Base-by-base conservation (phyloP, 225 moss, liverwort and hornwort genomes). In the Pleurozium schreberi region DNA sequence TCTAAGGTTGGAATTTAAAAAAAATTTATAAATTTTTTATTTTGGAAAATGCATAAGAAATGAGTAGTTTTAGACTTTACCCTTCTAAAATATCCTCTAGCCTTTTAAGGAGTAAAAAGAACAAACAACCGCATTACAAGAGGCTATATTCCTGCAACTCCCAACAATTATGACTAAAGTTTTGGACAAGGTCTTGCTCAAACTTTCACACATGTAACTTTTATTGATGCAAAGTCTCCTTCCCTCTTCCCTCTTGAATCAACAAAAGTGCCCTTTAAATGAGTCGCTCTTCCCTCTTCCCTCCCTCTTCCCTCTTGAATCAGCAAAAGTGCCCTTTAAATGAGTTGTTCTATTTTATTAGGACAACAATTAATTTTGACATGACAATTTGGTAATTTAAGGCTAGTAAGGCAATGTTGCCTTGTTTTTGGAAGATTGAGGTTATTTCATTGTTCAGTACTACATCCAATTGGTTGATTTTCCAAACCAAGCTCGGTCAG, bases 371-470 rank as follows among this genome's bases (percentile, higher is more conserved):
- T 75, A 20, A 34, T 50, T 75, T n/a, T 52, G 8, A 52, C 2
- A 34, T 21, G 21, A 13, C 0, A 0, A 0, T 14, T 0, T 52
- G 1, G 14, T 22, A 2, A 3, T 36, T 1, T 3, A 2, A 52
- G 22, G 34, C 36, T 13, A 36, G 5, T 5, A 1, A 76, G 22
- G 14, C 36, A 20, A 75, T 34, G 5, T 34, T 50, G 9, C 2
- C 52, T 76, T 34, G 14, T 5, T 52, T 75, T 52, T 34, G 3
- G 9, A 52, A 52, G 14, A 52, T 50, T 34, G 50, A 33, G 8
- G 0, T 75, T 20, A 76, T 52, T 50, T 50, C 9, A 76, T 52
- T 34, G 14, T 76, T 34, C 20, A 75, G 11, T 49, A 4, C 4
- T 50, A 50, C 12, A 7, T 75, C 19, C 0, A 3, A 13, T 0